A percentile compares a stretch with the other conserved stretches of the same genome.
These are phyloP conservation scores for Epichloe sp. DNA, from an alignment of 2,329 filamentous ascomycete genomes.

Conservation along the genomic window DNA sequence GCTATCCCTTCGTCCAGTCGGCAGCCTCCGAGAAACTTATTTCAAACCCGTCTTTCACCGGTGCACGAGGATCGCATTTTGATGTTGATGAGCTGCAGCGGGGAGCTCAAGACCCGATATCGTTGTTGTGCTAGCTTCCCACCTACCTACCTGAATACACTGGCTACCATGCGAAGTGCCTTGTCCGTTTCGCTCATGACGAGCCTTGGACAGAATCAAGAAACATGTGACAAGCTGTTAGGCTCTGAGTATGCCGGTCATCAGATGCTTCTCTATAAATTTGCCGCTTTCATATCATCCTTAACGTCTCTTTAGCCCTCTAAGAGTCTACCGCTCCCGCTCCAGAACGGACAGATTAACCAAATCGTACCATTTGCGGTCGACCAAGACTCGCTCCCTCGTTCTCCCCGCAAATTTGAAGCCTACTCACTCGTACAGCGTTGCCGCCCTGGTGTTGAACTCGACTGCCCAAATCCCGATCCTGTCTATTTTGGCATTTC, in stretches of 20 bases:
- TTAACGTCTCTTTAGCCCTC: neutral
- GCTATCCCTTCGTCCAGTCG: neutral
- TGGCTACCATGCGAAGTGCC: neutral
- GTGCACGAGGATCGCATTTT: neutral
- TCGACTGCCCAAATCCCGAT: neutral
- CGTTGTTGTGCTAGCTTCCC: too few relatives aligned
- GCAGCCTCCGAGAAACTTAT: neutral
- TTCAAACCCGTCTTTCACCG: neutral
- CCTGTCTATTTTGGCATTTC: too few relatives aligned
- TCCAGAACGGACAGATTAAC: conserved; percentile 25
- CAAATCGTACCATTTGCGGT: conserved; percentile 26
- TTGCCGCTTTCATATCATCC: neutral
- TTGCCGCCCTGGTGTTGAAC: conserved; percentile 28
- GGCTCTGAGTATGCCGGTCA: neutral
- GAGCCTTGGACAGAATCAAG: neutral
- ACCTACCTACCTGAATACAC: too few relatives aligned
- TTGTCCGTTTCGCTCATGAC: neutral
- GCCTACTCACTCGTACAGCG: conserved; percentile 30
- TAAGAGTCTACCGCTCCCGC: conserved; percentile 20
- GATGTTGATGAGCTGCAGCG: neutral
- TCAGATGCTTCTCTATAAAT: neutral
- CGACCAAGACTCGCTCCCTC: conserved; percentile 28
- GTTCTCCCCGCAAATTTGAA: conserved; percentile 30
- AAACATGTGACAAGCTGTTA: too few relatives aligned
- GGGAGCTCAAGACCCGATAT: too few relatives aligned